Evolutionary conservation across 2,329 filamentous ascomycete genomes (phyloP).

Genomic region (Ceratocystis colombiana): DNA sequence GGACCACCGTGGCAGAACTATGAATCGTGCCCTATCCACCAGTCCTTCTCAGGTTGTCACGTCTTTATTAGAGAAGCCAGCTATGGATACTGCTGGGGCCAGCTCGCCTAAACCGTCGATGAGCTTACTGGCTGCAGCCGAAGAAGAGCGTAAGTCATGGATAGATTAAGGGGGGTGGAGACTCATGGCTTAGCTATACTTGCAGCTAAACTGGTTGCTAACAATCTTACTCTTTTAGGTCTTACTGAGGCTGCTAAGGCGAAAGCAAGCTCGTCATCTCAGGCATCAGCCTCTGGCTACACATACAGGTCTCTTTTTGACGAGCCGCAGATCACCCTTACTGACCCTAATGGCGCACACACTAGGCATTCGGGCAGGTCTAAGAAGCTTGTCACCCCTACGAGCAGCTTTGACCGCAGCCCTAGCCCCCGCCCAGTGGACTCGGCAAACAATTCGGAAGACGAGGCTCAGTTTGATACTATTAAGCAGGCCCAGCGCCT

Average conservation of each 20-base stretch:
- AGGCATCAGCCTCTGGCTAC: constrained; percentile 38
- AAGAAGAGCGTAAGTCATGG: constrained; percentile 62
- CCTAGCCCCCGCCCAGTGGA: constrained; percentile 37
- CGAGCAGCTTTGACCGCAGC: constrained; percentile 70
- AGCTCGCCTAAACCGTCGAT: constrained; percentile 36
- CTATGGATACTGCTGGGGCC: constrained; percentile 27
- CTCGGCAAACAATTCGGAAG: constrained; percentile 67
- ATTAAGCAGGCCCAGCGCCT: constrained; percentile 82
- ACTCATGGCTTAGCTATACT: not conserved
- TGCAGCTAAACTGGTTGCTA: not conserved
- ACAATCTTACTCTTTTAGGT: constrained; percentile 13
- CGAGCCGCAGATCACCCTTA: constrained; percentile 57
- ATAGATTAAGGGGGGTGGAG: not conserved
- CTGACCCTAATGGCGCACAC: constrained; percentile 48
- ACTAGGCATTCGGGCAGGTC: constrained; percentile 28
- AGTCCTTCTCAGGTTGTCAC: constrained; percentile 14
- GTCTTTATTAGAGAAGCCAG: constrained; percentile 7
- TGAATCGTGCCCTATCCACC: constrained; percentile 33
- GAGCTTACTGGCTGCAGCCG: constrained; percentile 61
- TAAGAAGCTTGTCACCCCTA: constrained; percentile 61
- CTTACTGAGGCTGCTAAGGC: constrained; percentile 18
- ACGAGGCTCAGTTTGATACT: constrained; percentile 73
- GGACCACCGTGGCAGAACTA: constrained; percentile 50
- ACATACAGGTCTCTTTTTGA: constrained; percentile 54
- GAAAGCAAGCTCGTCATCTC: constrained; percentile 6